Percentiles rank a stretch among this genome's conserved stretches.
Conservation (phyloP, 345 rosid genomes). For the Brassica juncea region DNA sequence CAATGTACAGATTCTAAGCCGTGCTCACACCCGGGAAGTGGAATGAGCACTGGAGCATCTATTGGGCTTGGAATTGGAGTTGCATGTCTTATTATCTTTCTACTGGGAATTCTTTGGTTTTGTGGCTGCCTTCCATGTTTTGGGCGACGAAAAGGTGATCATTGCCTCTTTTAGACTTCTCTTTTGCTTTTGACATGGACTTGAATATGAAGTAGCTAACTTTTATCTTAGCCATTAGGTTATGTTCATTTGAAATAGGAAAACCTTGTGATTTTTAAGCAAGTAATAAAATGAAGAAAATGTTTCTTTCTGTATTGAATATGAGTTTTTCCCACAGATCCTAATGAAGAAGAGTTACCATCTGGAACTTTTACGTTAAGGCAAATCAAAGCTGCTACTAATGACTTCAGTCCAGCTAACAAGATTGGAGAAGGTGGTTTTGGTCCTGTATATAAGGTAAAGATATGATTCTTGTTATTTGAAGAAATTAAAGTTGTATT, state of each 20-base stretch:
- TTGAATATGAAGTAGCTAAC: slow-evolving; percentile 2
- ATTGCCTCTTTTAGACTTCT: not conserved
- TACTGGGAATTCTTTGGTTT: slow-evolving; percentile 50
- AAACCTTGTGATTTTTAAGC: not conserved
- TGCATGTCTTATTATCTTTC: slow-evolving; percentile 34
- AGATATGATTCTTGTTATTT: slow-evolving; percentile 12
- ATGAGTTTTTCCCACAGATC: slow-evolving; percentile 25
- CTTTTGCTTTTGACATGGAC: slow-evolving; percentile 1
- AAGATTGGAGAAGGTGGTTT: slow-evolving; percentile 76
- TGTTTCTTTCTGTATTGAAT: slow-evolving; percentile 6
- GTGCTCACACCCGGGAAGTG: slow-evolving; percentile 11
- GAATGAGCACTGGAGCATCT: slow-evolving; percentile 23
- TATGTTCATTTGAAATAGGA: slow-evolving; percentile 12
- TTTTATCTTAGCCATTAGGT: not conserved
- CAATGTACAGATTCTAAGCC: slow-evolving; percentile 40
- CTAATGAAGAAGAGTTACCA: slow-evolving; percentile 44
- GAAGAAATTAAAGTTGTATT: slow-evolving; percentile 9
- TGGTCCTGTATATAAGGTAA: slow-evolving; percentile 68
- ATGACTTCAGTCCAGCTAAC: slow-evolving; percentile 50
- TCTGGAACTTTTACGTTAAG: slow-evolving; percentile 51
- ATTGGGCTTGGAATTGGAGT: slow-evolving; percentile 40
- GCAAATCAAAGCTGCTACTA: slow-evolving; percentile 59
- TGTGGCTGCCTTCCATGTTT: slow-evolving; percentile 41
- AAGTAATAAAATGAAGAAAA: slow-evolving; percentile 14
- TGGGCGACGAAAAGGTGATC: slow-evolving; percentile 32